phyloP scores from a whole-genome alignment of 2,329 filamentous ascomycete genomes.

The Sporothrix dimorphospora region DNA sequence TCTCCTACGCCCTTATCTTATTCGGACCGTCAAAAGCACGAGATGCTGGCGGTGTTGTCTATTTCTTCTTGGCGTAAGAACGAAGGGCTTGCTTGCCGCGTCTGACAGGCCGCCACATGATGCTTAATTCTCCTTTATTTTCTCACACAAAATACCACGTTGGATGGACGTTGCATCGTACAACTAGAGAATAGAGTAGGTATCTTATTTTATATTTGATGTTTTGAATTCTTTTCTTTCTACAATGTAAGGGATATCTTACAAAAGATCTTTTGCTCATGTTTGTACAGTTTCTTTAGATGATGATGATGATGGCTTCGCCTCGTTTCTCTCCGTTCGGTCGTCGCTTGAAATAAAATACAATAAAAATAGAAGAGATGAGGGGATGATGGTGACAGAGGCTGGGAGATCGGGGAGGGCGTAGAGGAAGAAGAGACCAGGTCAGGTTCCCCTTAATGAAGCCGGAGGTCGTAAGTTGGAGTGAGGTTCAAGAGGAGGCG shows the following conservation, averaged over 20 bases:
- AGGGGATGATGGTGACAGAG: not conserved
- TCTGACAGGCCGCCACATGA: not conserved
- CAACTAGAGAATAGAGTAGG: not conserved
- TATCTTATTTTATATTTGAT: not conserved
- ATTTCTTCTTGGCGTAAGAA: slow-evolving; percentile 22
- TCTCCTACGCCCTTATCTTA: not conserved
- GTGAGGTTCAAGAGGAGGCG: not conserved
- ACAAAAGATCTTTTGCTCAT: slow-evolving; percentile 13
- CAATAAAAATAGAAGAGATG: slow-evolving; percentile 13
- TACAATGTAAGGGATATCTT: slow-evolving; percentile 13
- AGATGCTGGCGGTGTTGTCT: not conserved
- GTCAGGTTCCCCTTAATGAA: not conserved
- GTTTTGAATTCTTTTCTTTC: not conserved
- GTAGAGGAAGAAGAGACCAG: not conserved
- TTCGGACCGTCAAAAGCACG: not conserved
- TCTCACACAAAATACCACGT: not conserved
- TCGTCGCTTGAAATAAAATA: slow-evolving; percentile 25
- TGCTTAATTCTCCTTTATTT: not conserved
- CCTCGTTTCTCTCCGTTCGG: not conserved
- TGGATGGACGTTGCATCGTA: not conserved
- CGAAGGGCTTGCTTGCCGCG: not conserved
- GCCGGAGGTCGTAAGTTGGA: not conserved
- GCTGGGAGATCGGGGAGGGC: not conserved
- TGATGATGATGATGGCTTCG: slow-evolving; percentile 8
- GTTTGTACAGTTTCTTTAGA: slow-evolving; percentile 11